phyloP scores from a whole-genome alignment of 805 yeast genomes.

The Candida jianshihensis region DNA sequence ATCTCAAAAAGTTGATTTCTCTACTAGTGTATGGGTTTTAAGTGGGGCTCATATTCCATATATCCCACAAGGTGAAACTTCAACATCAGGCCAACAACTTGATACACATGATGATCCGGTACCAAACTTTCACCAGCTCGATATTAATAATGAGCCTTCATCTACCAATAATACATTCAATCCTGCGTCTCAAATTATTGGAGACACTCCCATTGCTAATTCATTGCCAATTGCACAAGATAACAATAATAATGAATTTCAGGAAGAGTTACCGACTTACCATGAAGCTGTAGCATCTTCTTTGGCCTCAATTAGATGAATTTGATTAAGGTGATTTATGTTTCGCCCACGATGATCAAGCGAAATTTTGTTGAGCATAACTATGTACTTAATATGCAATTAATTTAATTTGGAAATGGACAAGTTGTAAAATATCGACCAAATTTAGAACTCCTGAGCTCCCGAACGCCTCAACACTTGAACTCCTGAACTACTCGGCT shows the following conservation, averaged over 20 bases:
- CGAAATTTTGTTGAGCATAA: no score
- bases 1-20: not conserved
- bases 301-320: no score
- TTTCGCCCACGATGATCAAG: no score
- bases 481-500: no score
- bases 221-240: not conserved
- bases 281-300: slow-evolving; percentile 2
- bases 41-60: not conserved
- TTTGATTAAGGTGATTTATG: no score
- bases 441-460: no score
- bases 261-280: slow-evolving; percentile 9
- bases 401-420: no score
- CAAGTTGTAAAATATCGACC: no score
- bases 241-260: not conserved
- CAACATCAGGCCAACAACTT: not conserved
- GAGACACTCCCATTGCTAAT: not conserved
- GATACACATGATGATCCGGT: no score
- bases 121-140: not conserved
- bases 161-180: not conserved
- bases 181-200: not conserved
- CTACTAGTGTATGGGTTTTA: slow-evolving; percentile 1
- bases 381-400: no score
- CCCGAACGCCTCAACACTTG: no score
- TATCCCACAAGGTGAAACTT: not conserved
- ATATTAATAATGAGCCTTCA: not conserved